These are phyloP conservation scores for Epichloe typhina DNA, from an alignment of 2,329 filamentous ascomycete genomes.

Conservation along the genomic window DNA sequence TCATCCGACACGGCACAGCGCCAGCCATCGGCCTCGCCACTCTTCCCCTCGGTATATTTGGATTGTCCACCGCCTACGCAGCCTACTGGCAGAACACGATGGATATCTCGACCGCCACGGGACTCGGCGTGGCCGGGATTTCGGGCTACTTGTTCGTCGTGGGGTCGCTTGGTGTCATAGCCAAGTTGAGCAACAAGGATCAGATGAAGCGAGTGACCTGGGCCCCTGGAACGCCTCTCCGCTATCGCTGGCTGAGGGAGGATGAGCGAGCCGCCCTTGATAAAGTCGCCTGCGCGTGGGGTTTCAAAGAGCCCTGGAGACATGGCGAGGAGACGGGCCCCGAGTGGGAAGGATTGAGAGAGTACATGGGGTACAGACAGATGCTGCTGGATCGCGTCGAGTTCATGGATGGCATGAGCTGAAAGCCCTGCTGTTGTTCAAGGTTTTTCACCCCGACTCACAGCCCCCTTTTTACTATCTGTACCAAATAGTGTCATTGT, in stretches of 20 bases:
- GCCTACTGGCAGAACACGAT: constrained; percentile 50
- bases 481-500: neutral
- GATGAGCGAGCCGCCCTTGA: constrained; percentile 83
- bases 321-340: constrained; percentile 82
- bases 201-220: constrained; percentile 92
- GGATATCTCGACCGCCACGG: constrained; percentile 60
- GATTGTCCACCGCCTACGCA: constrained; percentile 43
- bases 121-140: constrained; percentile 66
- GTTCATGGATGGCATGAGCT: constrained; percentile 80
- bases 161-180: constrained; percentile 68
- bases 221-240: constrained; percentile 67
- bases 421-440: neutral
- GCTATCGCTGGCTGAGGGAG: constrained; percentile 75
- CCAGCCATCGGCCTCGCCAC: constrained; percentile 44
- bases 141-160: constrained; percentile 75
- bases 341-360: constrained; percentile 76
- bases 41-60: constrained; percentile 56
- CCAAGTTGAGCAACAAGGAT: constrained; percentile 78
- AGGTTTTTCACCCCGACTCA: neutral
- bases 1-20: constrained; percentile 49
- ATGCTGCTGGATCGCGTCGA: constrained; percentile 87
- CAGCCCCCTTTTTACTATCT: neutral
- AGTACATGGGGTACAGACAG: constrained; percentile 68
- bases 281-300: constrained; percentile 77
- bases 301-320: constrained; percentile 68